These are phyloP conservation scores for Chaetomiaceae sp. DNA, from an alignment of 2,329 filamentous ascomycete genomes.

Conservation along the genomic window DNA sequence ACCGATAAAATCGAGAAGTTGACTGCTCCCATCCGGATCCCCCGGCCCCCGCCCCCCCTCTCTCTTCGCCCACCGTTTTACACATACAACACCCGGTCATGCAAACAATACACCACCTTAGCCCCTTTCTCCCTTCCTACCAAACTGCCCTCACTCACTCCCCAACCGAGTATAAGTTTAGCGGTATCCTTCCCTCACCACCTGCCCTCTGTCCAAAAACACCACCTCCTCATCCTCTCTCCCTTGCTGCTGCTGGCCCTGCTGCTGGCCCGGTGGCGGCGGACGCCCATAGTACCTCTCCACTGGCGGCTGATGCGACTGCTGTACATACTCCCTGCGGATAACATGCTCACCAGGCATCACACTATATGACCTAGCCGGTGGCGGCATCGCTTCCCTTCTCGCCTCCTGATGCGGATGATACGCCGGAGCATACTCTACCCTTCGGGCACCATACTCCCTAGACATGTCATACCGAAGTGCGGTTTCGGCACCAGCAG, in stretches of 20 bases:
- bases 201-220: slow-evolving; percentile 19
- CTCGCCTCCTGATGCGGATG: slow-evolving; percentile 4
- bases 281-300: slow-evolving; percentile 31
- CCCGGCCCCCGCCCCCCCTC: no score
- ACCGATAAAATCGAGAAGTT: no score
- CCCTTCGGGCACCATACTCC: slow-evolving; percentile 32
- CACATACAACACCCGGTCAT: no score
- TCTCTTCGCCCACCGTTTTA: no score
- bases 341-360: slow-evolving; percentile 27
- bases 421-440: slow-evolving; percentile 43
- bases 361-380: slow-evolving; percentile 33
- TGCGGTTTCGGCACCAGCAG: slow-evolving; percentile 3
- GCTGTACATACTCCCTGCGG: no score
- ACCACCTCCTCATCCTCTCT: slow-evolving; percentile 26
- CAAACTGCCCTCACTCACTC: no score
- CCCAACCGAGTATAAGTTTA: background rate
- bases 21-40: no score
- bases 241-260: background rate
- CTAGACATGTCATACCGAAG: slow-evolving; percentile 31
- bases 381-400: slow-evolving; percentile 29
- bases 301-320: slow-evolving; percentile 37
- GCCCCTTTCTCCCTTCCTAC: no score
- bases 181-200: slow-evolving; percentile 16
- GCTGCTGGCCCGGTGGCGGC: no score
- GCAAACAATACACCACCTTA: no score